A percentile compares a stretch with the other conserved stretches of the same genome.
Evolutionary conservation across 208 protist genomes (phyloP).

Genomic region (Crithidia thermophila): DNA sequence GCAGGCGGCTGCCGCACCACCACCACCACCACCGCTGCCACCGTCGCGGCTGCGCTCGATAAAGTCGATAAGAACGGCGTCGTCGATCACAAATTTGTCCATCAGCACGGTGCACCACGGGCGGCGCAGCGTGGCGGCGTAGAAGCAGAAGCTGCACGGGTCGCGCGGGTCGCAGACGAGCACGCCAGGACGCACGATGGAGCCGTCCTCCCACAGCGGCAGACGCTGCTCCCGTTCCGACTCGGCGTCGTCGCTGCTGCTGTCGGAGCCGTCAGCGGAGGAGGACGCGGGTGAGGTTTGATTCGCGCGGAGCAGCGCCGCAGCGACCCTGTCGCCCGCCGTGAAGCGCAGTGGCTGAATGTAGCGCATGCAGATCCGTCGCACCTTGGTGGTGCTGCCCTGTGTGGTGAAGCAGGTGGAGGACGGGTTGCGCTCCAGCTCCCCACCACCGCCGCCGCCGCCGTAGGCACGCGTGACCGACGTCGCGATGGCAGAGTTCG

Average conservation of each 20-base stretch:
- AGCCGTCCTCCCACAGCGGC: constrained; percentile 18
- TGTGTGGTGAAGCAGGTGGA: constrained; percentile 13
- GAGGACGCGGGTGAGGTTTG: not conserved
- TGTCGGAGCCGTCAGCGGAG: not conserved
- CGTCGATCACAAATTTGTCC: constrained; percentile 6
- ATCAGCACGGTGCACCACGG: constrained; percentile 27
- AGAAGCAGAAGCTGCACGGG: constrained; percentile 23
- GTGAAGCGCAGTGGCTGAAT: constrained; percentile 15
- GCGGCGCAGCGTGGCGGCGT: constrained; percentile 8
- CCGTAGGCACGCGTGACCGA: constrained; percentile 4
- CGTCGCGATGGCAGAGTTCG: constrained; percentile 5
- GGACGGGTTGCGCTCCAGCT: constrained; percentile 7
- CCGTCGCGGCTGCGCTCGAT: constrained; percentile 7
- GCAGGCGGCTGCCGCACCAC: constrained; percentile 2
- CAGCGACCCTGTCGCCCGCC: not conserved
- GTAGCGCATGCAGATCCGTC: constrained; percentile 12
- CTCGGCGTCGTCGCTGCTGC: not conserved
- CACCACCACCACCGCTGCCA: not conserved
- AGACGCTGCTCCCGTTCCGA: not conserved
- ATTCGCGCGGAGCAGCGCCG: not conserved
- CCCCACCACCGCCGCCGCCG: not conserved
- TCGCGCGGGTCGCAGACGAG: constrained; percentile 17
- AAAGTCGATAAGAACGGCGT: constrained; percentile 9
- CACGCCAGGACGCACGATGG: constrained; percentile 2
- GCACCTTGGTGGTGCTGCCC: constrained; percentile 15